Percentiles rank a stretch among this genome's conserved stretches.
Conservation (phyloP, 768 basidiomycete species). For the Boletus patriciae region DNA sequence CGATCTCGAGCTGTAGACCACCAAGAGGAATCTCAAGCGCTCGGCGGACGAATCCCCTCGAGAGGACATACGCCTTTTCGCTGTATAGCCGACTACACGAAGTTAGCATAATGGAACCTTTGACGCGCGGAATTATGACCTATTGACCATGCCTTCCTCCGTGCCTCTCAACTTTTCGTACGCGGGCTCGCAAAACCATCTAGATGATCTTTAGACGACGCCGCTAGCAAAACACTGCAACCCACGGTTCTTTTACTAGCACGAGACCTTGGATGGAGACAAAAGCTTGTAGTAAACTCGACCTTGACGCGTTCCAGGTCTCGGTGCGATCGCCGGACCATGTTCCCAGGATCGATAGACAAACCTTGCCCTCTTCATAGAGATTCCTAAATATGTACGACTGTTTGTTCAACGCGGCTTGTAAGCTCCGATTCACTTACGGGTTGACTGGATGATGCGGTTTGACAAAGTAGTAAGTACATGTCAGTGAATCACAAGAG, state of each 20-base stretch:
- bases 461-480: background rate
- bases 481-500: background rate
- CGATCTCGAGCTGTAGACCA: slow-evolving; percentile 69
- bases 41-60: slow-evolving; percentile 85
- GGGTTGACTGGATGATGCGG: slow-evolving; percentile 55
- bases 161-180: slow-evolving; percentile 92
- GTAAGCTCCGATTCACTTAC: slow-evolving; percentile 43
- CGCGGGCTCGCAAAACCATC: slow-evolving; percentile 91
- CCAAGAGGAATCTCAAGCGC: slow-evolving; percentile 79
- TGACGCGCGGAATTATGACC: slow-evolving; percentile 40
- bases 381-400: slow-evolving; percentile 58
- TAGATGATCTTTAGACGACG: slow-evolving; percentile 29
- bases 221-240: slow-evolving; percentile 15
- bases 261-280: slow-evolving; percentile 95
- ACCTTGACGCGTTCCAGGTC: slow-evolving; percentile 81
- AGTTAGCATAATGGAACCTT: background rate
- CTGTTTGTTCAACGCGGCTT: background rate
- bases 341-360: slow-evolving; percentile 86
- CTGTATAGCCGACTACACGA: slow-evolving; percentile 78
- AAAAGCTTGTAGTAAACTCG: slow-evolving; percentile 86
- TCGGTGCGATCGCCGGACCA: slow-evolving; percentile 90
- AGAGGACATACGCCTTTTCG: slow-evolving; percentile 91
- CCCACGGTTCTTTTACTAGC: slow-evolving; percentile 88
- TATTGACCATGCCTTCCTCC: slow-evolving; percentile 85
- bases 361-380: slow-evolving; percentile 95